Base-by-base conservation (phyloP, 768 basidiomycete species). In the Russula vinacea region DNA sequence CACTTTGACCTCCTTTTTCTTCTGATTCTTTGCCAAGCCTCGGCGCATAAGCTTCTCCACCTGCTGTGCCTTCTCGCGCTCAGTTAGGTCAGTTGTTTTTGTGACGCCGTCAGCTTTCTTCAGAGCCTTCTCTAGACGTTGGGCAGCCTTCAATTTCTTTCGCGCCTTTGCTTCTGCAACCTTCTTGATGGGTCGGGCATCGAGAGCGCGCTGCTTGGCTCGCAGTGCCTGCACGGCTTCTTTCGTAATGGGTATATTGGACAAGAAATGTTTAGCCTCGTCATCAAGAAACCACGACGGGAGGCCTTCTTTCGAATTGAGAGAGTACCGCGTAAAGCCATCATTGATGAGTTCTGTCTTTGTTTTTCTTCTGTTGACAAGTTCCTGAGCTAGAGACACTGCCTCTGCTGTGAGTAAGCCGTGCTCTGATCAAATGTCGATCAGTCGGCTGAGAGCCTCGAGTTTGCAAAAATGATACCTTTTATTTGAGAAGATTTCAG, bases 241-340 rank as follows among this genome's bases (percentile, higher is more conserved):
- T 74, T 96, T 98, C 0, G 95, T 98, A 60, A 98, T 81, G n/a
- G 97, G 97, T 52, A 98, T 80, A 74, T 98, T 98, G 57, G 91
- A 77, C 73, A 93, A 95, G 82, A 96, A 97, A 73, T 89, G 82
- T 70, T 94, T 94, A 16, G 86, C 76, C 76, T 99, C 97, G 69
- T 99, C 97, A 68, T 99, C 97, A 39, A 98, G 79, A 81, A 99
- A 98, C 97, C 97, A 99, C 0, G 86, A 76, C 6, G 97, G 97
- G 13, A 98, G 84, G 17, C 81, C 92, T 56, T 98, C 97, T 75
- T 94, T 96, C 62, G 90, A 83, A 69, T 94, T 90, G 59, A 95
- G 82, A 2, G 95, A 92, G 75, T 94, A 90, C 13, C 93, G 90
- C 75, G 89, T 94, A 80, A 98, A 99, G 14, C 97, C 97, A 52